Base-by-base conservation (phyloP, 306 rosid genomes). In the Erythrophleum fordii region DNA sequence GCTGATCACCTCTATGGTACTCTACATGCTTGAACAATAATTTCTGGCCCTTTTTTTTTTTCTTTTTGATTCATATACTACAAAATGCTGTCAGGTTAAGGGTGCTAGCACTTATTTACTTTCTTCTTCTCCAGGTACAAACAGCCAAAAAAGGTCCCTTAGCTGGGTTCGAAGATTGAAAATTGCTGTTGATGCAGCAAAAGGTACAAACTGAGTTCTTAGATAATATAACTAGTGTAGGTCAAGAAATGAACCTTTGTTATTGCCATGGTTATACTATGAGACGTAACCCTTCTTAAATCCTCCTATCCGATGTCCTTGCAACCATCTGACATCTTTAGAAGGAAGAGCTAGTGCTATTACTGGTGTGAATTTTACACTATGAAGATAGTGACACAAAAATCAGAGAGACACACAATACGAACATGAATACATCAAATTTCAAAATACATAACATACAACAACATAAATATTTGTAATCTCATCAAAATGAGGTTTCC, bases 101-200 rank as follows among this genome's bases (percentile, higher is more conserved):
- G 41, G 35, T 46, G 72, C 18, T 58, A 4, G 25, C 25, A 44
- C 45, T 5, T 20, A 20, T 12, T 22, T 22, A 0, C 16, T 18
- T 26, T 34, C 67, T 68, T 76, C 77, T 51, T 41, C 62, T 34
- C 48, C 90, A 95, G 99, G 97, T 66, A 48, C 86, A 80, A 90
- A 83, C 66, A 86, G 89, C 64, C 77, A 77, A 72, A 90, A 80
- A 56, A 82, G 85, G 65, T 84, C 94, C 59, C 86, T 95, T 55
- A 95, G 97, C 72, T 95, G 99, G 99, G 90, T 91, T 74, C 86
- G 97, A 41, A 89, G 99, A 88, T 90, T 95, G 89, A 95, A 95
- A 90, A 92, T 95, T 78, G 95, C 97, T 35, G 89, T 91, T 14
- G 99, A 95, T 87, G 97, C 99, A 75, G 97, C 97, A 62, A 95